Conservation (phyloP, 805 yeast genomes). For the Zygosaccharomyces lentus region DNA sequence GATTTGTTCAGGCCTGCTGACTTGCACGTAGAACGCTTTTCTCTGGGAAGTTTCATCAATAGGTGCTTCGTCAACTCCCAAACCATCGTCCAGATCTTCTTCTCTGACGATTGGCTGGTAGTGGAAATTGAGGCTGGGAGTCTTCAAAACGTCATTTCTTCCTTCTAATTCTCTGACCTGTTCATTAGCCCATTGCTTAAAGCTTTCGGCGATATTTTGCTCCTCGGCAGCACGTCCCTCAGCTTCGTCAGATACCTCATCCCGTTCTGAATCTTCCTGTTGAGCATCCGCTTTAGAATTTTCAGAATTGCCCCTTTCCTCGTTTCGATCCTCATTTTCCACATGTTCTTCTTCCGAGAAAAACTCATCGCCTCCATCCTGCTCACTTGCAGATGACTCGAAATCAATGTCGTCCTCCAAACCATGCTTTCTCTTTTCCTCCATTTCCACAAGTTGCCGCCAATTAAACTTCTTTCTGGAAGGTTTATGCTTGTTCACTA, state of each 20-base stretch:
- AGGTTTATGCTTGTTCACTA: conserved; percentile 37
- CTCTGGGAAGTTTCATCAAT: conserved; percentile 48
- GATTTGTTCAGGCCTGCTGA: conserved; percentile 60
- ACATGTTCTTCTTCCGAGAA: conserved; percentile 15
- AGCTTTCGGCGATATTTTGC: conserved; percentile 49
- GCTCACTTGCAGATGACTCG: conserved; percentile 35
- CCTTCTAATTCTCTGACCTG: conserved; percentile 65
- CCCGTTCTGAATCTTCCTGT: conserved; percentile 34
- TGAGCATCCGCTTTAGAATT: conserved; percentile 27
- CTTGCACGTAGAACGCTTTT: conserved; percentile 62
- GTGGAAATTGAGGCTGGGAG: conserved; percentile 46
- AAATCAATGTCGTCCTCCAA: conserved; percentile 63
- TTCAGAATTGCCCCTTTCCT: conserved; percentile 22
- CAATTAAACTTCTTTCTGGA: conserved; percentile 64
- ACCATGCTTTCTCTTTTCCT: conserved; percentile 42
- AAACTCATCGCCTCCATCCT: conserved; percentile 13
- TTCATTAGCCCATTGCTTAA: conserved; percentile 84
- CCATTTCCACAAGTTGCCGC: conserved; percentile 53
- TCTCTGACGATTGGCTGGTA: conserved; percentile 55
- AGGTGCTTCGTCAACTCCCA: conserved; percentile 60
- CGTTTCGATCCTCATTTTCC: conserved; percentile 10
- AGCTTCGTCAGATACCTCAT: conserved; percentile 25
- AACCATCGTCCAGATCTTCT: conserved; percentile 70
- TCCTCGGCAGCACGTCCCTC: conserved; percentile 30
- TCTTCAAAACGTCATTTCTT: conserved; percentile 47